A percentile compares a stretch with the other conserved stretches of the same genome.
These are phyloP conservation scores for Cutaneotrichosporon sp. DNA, from an alignment of 1,284 basidiomycete species.

Conservation along the genomic window DNA sequence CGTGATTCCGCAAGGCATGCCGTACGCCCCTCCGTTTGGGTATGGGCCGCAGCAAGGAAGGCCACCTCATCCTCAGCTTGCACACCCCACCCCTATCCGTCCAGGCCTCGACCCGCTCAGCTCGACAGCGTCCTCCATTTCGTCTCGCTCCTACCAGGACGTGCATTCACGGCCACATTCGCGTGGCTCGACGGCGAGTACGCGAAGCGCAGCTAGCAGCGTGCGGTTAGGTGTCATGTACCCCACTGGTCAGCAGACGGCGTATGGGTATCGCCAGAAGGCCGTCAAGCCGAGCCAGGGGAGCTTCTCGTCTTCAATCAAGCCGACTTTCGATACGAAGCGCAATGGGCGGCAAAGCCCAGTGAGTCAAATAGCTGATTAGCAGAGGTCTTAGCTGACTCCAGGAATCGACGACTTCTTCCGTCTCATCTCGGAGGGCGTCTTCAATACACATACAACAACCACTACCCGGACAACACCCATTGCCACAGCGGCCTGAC, in stretches of 20 bases:
- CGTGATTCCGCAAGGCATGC: constrained; percentile 38
- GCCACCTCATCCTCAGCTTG: constrained; percentile 10
- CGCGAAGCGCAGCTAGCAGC: constrained; percentile 38
- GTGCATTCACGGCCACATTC: constrained; percentile 41
- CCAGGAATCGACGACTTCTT: constrained; percentile 37
- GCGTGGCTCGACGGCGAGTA: constrained; percentile 43
- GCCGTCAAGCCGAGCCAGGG: constrained; percentile 29
- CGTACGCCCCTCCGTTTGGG: constrained; percentile 15
- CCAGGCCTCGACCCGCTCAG: constrained; percentile 34
- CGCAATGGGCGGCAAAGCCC: constrained; percentile 40
- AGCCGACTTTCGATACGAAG: constrained; percentile 13
- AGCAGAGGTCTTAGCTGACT: background rate
- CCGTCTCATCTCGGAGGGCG: constrained; percentile 35
- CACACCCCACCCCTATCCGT: constrained; percentile 38
- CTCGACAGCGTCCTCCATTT: constrained; percentile 41
- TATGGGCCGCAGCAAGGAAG: constrained; percentile 4
- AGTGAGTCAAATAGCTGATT: constrained; percentile 22
- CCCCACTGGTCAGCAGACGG: constrained; percentile 25
- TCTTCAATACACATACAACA: constrained; percentile 33
- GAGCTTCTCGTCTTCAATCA: constrained; percentile 8
- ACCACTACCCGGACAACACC: constrained; percentile 36
- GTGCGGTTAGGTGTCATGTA: constrained; percentile 41
- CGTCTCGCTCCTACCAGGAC: constrained; percentile 41
- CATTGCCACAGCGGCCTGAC: constrained; percentile 41
- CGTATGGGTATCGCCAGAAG: constrained; percentile 35